These are phyloP conservation scores for Daldinia eschscholtzii DNA, from an alignment of 2,329 filamentous ascomycete genomes.

Conservation along the genomic window DNA sequence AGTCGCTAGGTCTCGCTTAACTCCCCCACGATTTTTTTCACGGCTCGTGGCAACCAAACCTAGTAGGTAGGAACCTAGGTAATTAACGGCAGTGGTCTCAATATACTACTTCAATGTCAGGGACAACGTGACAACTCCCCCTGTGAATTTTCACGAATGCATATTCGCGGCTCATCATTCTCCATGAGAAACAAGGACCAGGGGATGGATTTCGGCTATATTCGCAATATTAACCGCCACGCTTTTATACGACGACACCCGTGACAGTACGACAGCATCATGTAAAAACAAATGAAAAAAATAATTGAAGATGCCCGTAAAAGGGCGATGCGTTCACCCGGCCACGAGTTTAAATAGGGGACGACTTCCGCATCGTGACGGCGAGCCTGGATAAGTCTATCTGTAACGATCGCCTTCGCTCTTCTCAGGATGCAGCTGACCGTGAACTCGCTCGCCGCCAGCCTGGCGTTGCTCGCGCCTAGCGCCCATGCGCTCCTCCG, in stretches of 20 bases:
- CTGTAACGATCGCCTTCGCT: slow-evolving; percentile 6
- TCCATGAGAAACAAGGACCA: slow-evolving; percentile 21
- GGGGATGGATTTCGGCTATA: slow-evolving; percentile 39
- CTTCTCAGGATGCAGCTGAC: slow-evolving; percentile 38
- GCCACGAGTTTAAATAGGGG: slow-evolving; percentile 33
- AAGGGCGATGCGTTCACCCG: slow-evolving; percentile 21
- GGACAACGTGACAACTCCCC: slow-evolving; percentile 27
- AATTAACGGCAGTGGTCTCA: slow-evolving; percentile 11
- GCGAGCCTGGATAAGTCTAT: slow-evolving; percentile 10
- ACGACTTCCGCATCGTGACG: slow-evolving; percentile 11
- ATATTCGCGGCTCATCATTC: slow-evolving; percentile 19
- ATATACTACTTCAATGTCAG: slow-evolving; percentile 22
- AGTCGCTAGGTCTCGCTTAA: slow-evolving; percentile 19
- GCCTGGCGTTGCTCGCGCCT: slow-evolving; percentile 37
- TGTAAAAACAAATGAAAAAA: slow-evolving; percentile 22
- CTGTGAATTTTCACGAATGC: slow-evolving; percentile 12
- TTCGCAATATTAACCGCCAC: slow-evolving; percentile 38
- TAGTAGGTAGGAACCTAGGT: neutral
- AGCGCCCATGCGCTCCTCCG: slow-evolving; percentile 39
- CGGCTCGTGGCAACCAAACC: slow-evolving; percentile 12
- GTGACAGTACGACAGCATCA: slow-evolving; percentile 22
- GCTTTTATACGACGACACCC: slow-evolving; percentile 23
- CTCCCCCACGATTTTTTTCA: slow-evolving; percentile 17
- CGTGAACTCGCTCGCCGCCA: slow-evolving; percentile 22
- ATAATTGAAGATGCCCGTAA: neutral